Percentiles rank a stretch among this genome's conserved stretches.
phyloP scores from a whole-genome alignment of 805 yeast species.

The Candida easanensis region DNA sequence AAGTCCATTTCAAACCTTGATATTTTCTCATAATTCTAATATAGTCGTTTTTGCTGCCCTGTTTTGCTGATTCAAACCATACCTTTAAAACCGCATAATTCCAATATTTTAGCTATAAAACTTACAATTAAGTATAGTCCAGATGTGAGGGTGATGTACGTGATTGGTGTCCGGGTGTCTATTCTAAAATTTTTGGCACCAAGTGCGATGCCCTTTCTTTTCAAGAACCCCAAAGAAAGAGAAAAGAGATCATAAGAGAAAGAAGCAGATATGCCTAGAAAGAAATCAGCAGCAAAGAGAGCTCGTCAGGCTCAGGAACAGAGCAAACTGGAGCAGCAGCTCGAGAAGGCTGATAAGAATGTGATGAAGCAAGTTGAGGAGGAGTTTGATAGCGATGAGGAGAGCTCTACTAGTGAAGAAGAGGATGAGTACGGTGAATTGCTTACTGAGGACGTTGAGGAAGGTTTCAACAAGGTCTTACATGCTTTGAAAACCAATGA shows the following conservation, averaged over 20 bases:
- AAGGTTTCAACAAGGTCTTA: slow-evolving; percentile 71
- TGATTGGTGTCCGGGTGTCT: not conserved
- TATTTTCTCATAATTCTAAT: too few species aligned
- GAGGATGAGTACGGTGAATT: slow-evolving; percentile 93
- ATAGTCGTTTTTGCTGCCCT: too few species aligned
- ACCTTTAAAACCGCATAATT: too few species aligned
- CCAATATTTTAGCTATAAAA: too few species aligned
- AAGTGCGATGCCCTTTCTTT: not conserved
- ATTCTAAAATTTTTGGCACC: not conserved
- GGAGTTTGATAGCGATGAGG: slow-evolving; percentile 38
- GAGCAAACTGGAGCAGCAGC: slow-evolving; percentile 24
- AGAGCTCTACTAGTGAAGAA: slow-evolving; percentile 40
- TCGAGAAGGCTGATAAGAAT: slow-evolving; percentile 16
- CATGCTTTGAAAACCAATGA: slow-evolving; percentile 69
- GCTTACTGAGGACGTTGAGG: slow-evolving; percentile 80
- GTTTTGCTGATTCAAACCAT: too few species aligned
- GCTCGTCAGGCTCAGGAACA: slow-evolving; percentile 48
- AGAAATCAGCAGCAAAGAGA: slow-evolving; percentile 78
- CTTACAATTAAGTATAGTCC: too few species aligned
- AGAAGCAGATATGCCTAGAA: slow-evolving; percentile 64
- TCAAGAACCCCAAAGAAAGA: not conserved
- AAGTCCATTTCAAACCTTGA: too few species aligned
- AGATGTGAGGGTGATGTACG: too few species aligned
- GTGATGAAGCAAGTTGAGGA: slow-evolving; percentile 29
- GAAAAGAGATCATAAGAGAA: not conserved